phyloP scores from a whole-genome alignment of 2,329 filamentous ascomycete species.

The Pestalotiopsis sp. region DNA sequence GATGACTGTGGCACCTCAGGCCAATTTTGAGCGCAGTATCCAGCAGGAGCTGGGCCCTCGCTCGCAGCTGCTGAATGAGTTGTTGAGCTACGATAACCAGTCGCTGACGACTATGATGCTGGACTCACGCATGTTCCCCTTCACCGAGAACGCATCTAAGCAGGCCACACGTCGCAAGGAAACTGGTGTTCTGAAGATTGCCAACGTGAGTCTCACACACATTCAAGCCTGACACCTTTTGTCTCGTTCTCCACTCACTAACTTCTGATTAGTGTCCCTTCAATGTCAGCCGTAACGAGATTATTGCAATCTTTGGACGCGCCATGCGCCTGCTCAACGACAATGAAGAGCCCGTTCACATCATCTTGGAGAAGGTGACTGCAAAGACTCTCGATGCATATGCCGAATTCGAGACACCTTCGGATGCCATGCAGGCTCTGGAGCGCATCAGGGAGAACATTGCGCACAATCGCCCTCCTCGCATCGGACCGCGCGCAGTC shows the following conservation, averaged over 20 bases:
- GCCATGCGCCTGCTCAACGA: conserved; percentile 42
- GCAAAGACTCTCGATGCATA: conserved; percentile 49
- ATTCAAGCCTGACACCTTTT: not conserved
- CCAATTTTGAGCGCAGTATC: not conserved
- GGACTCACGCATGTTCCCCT: conserved; percentile 45
- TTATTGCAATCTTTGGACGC: conserved; percentile 46
- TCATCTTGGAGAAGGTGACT: conserved; percentile 49
- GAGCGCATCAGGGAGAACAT: conserved; percentile 41
- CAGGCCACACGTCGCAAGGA: conserved; percentile 30
- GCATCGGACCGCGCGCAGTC: conserved; percentile 59
- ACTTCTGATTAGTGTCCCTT: conserved; percentile 41
- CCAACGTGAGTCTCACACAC: conserved; percentile 44
- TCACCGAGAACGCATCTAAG: conserved; percentile 36
- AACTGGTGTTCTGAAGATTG: conserved; percentile 49
- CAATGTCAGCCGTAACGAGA: conserved; percentile 37
- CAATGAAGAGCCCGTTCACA: conserved; percentile 43
- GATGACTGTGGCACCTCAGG: not conserved
- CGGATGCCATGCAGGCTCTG: conserved; percentile 56
- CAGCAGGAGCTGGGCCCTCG: conserved; percentile 19
- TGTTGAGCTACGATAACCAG: conserved; percentile 37
- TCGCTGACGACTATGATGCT: conserved; percentile 36
- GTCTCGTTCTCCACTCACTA: not conserved
- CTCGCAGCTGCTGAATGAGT: conserved; percentile 38
- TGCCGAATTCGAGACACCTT: conserved; percentile 44
- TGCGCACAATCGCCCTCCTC: conserved; percentile 37